Evolutionary conservation across 2,329 filamentous ascomycete genomes (phyloP), one percentile per base, ranked within the genome.

Genomic region (Cryoendolithus antarcticus): DNA sequence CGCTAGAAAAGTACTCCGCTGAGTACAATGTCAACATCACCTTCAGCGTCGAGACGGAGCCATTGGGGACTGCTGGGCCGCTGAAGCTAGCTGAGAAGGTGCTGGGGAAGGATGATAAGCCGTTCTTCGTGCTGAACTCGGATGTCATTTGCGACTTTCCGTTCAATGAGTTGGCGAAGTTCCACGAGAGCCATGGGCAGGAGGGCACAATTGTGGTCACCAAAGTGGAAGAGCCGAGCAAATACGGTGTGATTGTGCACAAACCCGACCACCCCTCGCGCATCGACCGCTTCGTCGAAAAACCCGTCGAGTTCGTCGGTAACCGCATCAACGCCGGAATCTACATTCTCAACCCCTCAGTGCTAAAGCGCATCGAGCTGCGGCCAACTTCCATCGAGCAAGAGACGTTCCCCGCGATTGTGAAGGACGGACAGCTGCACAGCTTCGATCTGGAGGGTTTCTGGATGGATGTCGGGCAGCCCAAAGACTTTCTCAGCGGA

Each of bases 391-490:
- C 86, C 5, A 98, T 96, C 60, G 89, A 98, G 69, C 89, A 96
- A 69, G 91, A 96, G 70, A 95, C 86, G 28, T 98, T 98, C 82
- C 89, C 89, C 34, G 78, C 85, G 53, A 91, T 96, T 62, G 83
- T 83, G 65, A 78, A 74, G 55, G 89, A 95, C 55, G 86, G 86
- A 49, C 76, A 89, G 64, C 71, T 96, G 47, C 89, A 96, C 73
- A 94, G 86, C 2, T 95, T 93, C 60, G 89, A 96, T 61, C 77
- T 96, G 24, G 86, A 95, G 51, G 86, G 89, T 53, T 96, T 93
- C 77, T 96, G 89, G 89, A 96, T 96, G 89, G 89, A 96, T 54
- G 86, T 98, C 48, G 89, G 89, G 55, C 89, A 98, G 67, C 89
- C 89, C 53, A 98, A 96, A 71, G 89, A 98, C 61, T 98, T 96